Percentiles rank a stretch among this genome's conserved stretches.
These are phyloP conservation scores for Penicillium robsamsonii DNA, from an alignment of 495 filamentous ascomycete genomes.

Conservation along the genomic window DNA sequence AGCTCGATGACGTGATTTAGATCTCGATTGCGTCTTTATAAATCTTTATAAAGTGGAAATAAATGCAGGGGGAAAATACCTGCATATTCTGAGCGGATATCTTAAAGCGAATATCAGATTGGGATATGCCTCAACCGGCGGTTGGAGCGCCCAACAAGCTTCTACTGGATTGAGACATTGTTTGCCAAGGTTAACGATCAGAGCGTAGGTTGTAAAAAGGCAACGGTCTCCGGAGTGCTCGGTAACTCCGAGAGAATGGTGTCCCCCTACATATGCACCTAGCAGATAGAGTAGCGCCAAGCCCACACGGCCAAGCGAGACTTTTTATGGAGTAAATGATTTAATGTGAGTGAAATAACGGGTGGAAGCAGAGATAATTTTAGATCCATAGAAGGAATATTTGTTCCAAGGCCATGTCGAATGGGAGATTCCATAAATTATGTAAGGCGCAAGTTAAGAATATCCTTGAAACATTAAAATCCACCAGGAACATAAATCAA, in stretches of 20 bases:
- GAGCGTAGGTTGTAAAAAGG: not conserved
- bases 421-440: not conserved
- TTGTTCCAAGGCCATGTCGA: too few species aligned
- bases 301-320: conserved; percentile 14
- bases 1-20: conserved; percentile 36
- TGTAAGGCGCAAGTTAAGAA: not conserved
- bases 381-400: too few species aligned
- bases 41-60: conserved; percentile 13
- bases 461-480: not conserved
- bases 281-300: conserved; percentile 18
- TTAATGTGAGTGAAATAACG: not conserved
- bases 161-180: not conserved
- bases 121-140: not conserved
- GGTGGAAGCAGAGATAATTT: not conserved
- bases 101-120: not conserved
- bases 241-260: not conserved
- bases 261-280: conserved; percentile 7
- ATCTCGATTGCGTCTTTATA: conserved; percentile 34
- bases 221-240: not conserved
- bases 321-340: not conserved
- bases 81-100: conserved; percentile 3
- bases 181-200: not conserved
- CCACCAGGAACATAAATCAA: not conserved
- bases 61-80: not conserved
- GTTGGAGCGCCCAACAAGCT: not conserved